phyloP scores from a whole-genome alignment of 2,329 filamentous ascomycete genomes.

The Pestalotiopsis sp. region DNA sequence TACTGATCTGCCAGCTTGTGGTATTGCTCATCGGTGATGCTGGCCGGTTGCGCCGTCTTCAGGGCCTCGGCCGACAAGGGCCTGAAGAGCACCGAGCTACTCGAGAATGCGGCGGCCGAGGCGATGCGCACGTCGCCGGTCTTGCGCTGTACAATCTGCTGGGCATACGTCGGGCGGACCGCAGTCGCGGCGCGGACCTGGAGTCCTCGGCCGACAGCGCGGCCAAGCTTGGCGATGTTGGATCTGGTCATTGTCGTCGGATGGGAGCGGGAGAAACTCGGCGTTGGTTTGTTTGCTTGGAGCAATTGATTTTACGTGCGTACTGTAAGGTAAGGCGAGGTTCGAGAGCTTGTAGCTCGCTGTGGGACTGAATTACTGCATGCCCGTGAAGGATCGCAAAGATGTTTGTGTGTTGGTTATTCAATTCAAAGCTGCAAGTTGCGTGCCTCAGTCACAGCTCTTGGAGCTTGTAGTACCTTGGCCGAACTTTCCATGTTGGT shows the following conservation, averaged over 20 bases:
- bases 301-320: neutral
- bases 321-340: neutral
- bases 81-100: constrained; percentile 37
- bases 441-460: neutral
- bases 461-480: neutral
- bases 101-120: constrained; percentile 26
- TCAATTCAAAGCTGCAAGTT: neutral
- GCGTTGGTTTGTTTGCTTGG: neutral
- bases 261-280: neutral
- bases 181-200: constrained; percentile 14
- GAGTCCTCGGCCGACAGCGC: constrained; percentile 35
- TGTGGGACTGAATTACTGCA: neutral
- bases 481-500: neutral
- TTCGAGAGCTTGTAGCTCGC: constrained; percentile 3
- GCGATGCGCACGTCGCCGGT: constrained; percentile 7
- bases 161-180: constrained; percentile 16
- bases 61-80: constrained; percentile 38
- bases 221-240: constrained; percentile 36
- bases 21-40: constrained; percentile 71
- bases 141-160: constrained; percentile 15
- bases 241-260: constrained; percentile 30
- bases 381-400: neutral
- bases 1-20: constrained; percentile 76
- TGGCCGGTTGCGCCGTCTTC: constrained; percentile 46
- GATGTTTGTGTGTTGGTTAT: neutral